Percentiles rank a stretch among this genome's conserved stretches.
Conservation (phyloP, 768 basidiomycete genomes). For the Tylopilus felleus region DNA sequence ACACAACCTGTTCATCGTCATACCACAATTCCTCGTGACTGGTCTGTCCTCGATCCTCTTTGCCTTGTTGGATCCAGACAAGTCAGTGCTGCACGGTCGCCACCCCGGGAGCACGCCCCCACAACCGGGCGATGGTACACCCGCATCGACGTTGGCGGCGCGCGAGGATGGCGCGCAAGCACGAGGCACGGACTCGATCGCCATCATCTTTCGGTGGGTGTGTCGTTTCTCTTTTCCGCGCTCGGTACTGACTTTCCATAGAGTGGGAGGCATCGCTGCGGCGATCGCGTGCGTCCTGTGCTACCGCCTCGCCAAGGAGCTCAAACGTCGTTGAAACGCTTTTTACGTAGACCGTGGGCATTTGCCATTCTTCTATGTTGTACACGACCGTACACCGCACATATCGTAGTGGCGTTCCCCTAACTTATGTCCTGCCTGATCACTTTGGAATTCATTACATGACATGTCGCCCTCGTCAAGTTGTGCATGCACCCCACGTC, state of each 20-base stretch:
- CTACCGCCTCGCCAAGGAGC: conserved; percentile 51
- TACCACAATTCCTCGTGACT: conserved; percentile 92
- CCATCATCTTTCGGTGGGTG: conserved; percentile 71
- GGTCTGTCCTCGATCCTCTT: conserved; percentile 84
- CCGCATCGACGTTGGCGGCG: background rate
- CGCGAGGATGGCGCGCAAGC: background rate
- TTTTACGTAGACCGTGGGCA: background rate
- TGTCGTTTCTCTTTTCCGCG: background rate
- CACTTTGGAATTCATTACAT: background rate
- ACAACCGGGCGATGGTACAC: background rate
- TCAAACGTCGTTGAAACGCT: conserved; percentile 33
- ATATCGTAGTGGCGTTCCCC: background rate
- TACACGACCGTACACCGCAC: background rate
- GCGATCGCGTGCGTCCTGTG: conserved; percentile 52
- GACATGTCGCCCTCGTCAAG: no score
- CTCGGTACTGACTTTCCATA: background rate
- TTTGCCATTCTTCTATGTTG: background rate
- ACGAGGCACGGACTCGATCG: conserved; percentile 46
- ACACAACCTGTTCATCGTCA: conserved; percentile 90
- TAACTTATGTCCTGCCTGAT: background rate
- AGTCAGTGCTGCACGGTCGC: conserved; percentile 40
- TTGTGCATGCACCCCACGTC: no score
- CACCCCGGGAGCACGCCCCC: background rate
- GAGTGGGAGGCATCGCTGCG: conserved; percentile 54
- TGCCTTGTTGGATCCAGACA: conserved; percentile 72